Base-by-base conservation (phyloP, 768 basidiomycete genomes). In the Tylopilus rubrobrunneus region DNA sequence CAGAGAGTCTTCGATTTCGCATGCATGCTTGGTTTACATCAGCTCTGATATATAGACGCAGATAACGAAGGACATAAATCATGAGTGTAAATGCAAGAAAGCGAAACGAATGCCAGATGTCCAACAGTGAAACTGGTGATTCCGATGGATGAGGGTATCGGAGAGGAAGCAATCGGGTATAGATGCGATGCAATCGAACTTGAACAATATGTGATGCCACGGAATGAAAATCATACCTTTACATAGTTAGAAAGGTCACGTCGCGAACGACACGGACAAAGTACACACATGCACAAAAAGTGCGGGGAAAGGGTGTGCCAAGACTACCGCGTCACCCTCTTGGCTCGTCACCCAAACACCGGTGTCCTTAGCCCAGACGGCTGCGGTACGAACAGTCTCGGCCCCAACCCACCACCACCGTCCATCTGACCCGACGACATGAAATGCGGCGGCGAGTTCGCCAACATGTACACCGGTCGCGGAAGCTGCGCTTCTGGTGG, bases 391-490 rank as follows among this genome's bases (percentile, higher is more conserved):
- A 64, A 67, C 28, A 62, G 9, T 47, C 66, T 56, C 37, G 64
- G 53, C 1, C 56, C 58, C 9, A 50, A 8, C 6, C 52, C 59
- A 17, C 57, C 42, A 3, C 54, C 60, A 28, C 31, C 31, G 27
- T 55, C 60, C 45, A 37, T 5, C 41, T 59, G 60, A 2, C 60
- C 57, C 11, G 63, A 33, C 15, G 62, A 34, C 56, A 65, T 49
- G 44, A 69, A 65, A 3, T 65, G 63, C 11, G 67, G 62, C 11
- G 52, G 31, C 2, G 67, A 65, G 39, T 65, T 61, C 10, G 67
- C 65, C 21, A 63, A 31, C 67, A 68, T 67, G 29, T 65, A 68
- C 14, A 68, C 67, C 2, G 67, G 67, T n/a, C 63, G 44, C 5
- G 65, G 67, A 17, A 45, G 2, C n/a, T 65, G 56, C 1, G 64